Percentiles rank a stretch among this genome's conserved stretches.
Conservation (phyloP, 768 basidiomycete genomes). For the Phaeotremella skinneri region DNA sequence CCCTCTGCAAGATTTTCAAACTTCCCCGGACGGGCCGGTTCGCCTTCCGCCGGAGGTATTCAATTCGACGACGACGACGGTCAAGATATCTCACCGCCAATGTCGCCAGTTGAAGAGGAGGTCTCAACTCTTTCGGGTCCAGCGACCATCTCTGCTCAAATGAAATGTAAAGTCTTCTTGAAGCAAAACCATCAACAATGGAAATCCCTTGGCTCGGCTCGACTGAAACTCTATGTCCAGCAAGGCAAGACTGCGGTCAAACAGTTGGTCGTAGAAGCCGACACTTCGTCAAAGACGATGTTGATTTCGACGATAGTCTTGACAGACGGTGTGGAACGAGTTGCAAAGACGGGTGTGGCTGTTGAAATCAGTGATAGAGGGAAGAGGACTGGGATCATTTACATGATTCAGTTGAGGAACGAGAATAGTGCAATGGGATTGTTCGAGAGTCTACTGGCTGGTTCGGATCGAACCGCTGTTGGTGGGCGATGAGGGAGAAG, state of each 20-base stretch:
- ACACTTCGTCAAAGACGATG: conserved; percentile 65
- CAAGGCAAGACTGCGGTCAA: conserved; percentile 78
- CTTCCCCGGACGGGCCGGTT: conserved; percentile 28
- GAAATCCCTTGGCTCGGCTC: conserved; percentile 88
- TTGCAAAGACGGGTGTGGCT: conserved; percentile 97
- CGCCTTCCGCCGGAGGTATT: conserved; percentile 6
- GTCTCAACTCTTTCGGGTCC: conserved; percentile 61
- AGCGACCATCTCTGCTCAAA: conserved; percentile 75
- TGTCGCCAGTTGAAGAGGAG: conserved; percentile 67
- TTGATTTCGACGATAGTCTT: conserved; percentile 94
- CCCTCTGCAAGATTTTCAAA: conserved; percentile 44
- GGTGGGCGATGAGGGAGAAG: neutral
- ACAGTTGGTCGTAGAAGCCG: conserved; percentile 90
- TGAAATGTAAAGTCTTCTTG: conserved; percentile 97
- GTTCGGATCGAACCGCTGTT: conserved; percentile 67
- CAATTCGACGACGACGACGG: conserved; percentile 17
- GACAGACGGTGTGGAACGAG: conserved; percentile 92
- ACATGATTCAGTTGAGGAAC: conserved; percentile 94
- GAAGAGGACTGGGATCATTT: conserved; percentile 85
- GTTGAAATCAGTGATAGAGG: conserved; percentile 92
- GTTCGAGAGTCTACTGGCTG: conserved; percentile 80
- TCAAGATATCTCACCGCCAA: conserved; percentile 63
- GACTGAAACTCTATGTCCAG: conserved; percentile 80
- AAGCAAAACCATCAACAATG: conserved; percentile 92
- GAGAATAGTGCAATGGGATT: conserved; percentile 79